phyloP scores from a whole-genome alignment of 495 filamentous ascomycete genomes.

The Hypomontagnella monticulosa region DNA sequence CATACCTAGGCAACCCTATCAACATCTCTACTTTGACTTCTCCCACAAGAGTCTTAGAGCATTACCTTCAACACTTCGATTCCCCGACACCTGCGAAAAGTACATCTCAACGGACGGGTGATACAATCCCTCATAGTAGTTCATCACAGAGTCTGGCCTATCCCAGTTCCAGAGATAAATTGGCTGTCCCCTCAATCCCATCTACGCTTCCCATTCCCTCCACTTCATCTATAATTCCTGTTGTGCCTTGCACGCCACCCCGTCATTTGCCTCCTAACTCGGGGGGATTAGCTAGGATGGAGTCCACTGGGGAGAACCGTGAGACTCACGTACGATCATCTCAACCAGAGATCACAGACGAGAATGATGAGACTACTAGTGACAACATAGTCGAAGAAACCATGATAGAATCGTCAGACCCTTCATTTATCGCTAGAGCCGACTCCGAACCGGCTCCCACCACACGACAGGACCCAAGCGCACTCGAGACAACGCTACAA shows the following conservation, averaged over 20 bases:
- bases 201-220: slow-evolving; percentile 21
- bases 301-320: not conserved
- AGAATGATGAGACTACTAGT: slow-evolving; percentile 23
- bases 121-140: not conserved
- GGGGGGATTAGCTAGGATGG: not conserved
- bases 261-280: not conserved
- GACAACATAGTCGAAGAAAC: slow-evolving; percentile 40
- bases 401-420: slow-evolving; percentile 40
- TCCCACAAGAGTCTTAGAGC: slow-evolving; percentile 54
- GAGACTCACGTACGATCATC: not conserved
- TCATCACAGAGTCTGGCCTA: slow-evolving; percentile 2
- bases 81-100: slow-evolving; percentile 33
- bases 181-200: slow-evolving; percentile 5
- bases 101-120: slow-evolving; percentile 20
- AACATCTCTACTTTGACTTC: slow-evolving; percentile 46
- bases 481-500: slow-evolving; percentile 17
- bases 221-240: slow-evolving; percentile 23
- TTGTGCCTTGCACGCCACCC: slow-evolving; percentile 39
- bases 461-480: slow-evolving; percentile 38
- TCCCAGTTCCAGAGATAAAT: slow-evolving; percentile 4
- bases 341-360: not conserved
- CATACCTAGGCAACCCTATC: slow-evolving; percentile 46
- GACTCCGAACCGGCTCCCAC: slow-evolving; percentile 51
- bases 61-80: slow-evolving; percentile 49
- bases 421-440: slow-evolving; percentile 34